Conservation (phyloP, 202 grass and related monocot genomes). For the Musa balbisiana region DNA sequence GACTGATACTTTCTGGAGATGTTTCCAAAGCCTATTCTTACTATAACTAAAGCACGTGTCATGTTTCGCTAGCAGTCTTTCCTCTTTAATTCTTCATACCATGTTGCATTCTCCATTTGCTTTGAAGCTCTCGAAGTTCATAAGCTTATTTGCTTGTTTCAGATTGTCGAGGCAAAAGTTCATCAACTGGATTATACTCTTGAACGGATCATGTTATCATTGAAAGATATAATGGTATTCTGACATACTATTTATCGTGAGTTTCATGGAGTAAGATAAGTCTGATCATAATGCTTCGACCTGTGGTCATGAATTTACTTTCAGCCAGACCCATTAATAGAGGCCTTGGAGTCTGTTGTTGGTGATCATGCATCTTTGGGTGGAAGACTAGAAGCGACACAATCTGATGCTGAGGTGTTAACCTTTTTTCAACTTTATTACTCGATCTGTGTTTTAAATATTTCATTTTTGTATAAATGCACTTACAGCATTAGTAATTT, state of each 20-base stretch:
- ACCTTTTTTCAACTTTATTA: background rate
- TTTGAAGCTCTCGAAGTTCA: background rate
- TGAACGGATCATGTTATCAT: slow-evolving; percentile 70
- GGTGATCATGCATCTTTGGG: slow-evolving; percentile 54
- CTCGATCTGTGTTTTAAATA: background rate
- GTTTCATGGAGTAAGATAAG: too few relatives aligned
- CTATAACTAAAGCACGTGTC: background rate
- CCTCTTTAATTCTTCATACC: background rate
- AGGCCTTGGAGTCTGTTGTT: slow-evolving; percentile 60
- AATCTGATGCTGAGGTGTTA: slow-evolving; percentile 67
- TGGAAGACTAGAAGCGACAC: slow-evolving; percentile 56
- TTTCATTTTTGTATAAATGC: background rate
- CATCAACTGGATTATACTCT: slow-evolving; percentile 74
- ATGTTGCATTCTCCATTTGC: background rate
- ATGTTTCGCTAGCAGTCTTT: background rate
- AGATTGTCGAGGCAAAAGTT: slow-evolving; percentile 87
- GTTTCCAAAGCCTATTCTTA: background rate
- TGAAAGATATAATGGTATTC: slow-evolving; percentile 73
- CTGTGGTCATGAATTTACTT: slow-evolving; percentile 1
- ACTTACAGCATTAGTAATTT: background rate
- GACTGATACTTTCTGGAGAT: background rate
- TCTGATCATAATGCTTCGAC: background rate
- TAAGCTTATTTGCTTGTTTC: slow-evolving; percentile 7
- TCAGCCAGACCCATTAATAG: slow-evolving; percentile 47
- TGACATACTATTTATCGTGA: background rate